Evolutionary conservation across 495 filamentous ascomycete species (phyloP).

Genomic region (Xylaria intraflava): DNA sequence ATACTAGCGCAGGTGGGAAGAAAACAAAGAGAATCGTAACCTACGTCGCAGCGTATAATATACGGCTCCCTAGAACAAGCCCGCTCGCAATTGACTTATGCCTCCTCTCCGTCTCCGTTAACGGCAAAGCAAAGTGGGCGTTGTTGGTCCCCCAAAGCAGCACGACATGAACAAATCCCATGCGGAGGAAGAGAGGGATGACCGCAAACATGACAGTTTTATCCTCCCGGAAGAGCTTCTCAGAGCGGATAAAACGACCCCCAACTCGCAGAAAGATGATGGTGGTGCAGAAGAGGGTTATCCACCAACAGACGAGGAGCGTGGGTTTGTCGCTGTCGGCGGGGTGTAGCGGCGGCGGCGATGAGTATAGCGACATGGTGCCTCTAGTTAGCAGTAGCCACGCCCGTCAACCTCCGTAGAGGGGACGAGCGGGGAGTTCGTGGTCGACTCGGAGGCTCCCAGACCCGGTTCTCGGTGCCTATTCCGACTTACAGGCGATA

Average conservation of each 20-base stretch:
- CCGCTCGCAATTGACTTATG: constrained; percentile 54
- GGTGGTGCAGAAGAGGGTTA: constrained; percentile 69
- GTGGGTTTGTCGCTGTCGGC: constrained; percentile 62
- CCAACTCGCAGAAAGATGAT: constrained; percentile 71
- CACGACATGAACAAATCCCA: constrained; percentile 81
- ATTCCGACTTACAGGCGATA: not conserved
- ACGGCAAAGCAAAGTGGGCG: constrained; percentile 34
- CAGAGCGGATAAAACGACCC: constrained; percentile 75
- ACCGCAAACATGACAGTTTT: constrained; percentile 74
- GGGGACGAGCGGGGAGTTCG: constrained; percentile 47
- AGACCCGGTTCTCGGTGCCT: constrained; percentile 6
- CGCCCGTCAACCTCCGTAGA: constrained; percentile 57
- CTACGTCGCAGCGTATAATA: constrained; percentile 65
- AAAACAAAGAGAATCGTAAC: constrained; percentile 23
- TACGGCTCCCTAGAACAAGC: constrained; percentile 57
- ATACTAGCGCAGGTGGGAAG: no score
- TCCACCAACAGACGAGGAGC: constrained; percentile 91
- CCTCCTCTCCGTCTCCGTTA: constrained; percentile 42
- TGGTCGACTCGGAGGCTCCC: constrained; percentile 16
- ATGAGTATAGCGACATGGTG: constrained; percentile 49
- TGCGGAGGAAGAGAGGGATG: constrained; percentile 72
- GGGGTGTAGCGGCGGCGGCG: constrained; percentile 52
- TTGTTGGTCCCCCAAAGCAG: constrained; percentile 89
- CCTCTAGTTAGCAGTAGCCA: constrained; percentile 24
- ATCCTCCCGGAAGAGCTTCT: constrained; percentile 80